Base-by-base conservation (phyloP, 345 rosid genomes). In the Boechera retrofracta region DNA sequence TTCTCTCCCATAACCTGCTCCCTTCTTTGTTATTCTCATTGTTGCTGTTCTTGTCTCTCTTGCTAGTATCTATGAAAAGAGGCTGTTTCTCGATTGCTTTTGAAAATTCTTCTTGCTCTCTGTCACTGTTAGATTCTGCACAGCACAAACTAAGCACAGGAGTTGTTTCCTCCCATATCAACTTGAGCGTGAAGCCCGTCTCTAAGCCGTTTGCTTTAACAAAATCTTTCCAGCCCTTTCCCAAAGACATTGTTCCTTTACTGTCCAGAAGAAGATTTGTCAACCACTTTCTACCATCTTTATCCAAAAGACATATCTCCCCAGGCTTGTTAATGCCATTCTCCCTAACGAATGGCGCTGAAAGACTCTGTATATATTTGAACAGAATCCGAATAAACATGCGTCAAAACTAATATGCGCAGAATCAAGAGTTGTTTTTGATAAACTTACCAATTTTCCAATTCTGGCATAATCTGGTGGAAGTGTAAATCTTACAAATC, bases 301-400 rank as follows among this genome's bases (percentile, higher is more conserved):
- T 61, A 8, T 33, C 60, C 12, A 72, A 26, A 6, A 72, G 51
- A 72, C 10, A 31, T 61, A 72, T 48, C 60, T 35, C 18, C 11
- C 68, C 69, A 13, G 51, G 26, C 66, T 71, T 58, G 12, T 12
- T 45, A 15, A 71, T 71, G 56, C 57, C 35, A 58, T 71, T 71
- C 12, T 71, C 66, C 56, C 24, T 32, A 3, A 11, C 0, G 26
- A 71, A 71, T 2, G 8, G 18, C 2, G 2, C 1, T 16, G 64
- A 41, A 69, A 69, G 44, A 31, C 8, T 0, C 64, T 69, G 73
- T 28, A 54, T 16, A 55, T 26, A 69, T 69, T 7, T 54, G 39
- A 52, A 54, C 28, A 54, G 31, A 45, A 2, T 15, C 21, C 9
- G 24, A 48, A 6, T 48, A n/a, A 48, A 48, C 24, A n/a, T n/a